Conservation (phyloP, 2,329 filamentous ascomycete species). For the Fusarium solani-melongenae region DNA sequence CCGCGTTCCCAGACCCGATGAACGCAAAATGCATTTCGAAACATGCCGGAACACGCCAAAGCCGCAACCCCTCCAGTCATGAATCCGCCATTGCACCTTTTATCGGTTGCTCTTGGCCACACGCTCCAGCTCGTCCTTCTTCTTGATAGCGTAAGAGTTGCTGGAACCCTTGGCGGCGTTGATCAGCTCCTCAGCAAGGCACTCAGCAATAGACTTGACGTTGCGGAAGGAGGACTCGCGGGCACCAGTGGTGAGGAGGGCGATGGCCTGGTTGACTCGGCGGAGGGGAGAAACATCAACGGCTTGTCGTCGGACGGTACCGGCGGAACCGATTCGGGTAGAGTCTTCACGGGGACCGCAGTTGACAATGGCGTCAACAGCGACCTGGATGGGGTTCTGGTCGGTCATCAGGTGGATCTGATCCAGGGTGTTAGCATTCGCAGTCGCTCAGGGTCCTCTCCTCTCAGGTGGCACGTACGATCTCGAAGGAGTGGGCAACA, state of each 20-base stretch:
- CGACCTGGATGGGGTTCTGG: conserved; percentile 99
- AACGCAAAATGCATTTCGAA: conserved; percentile 62
- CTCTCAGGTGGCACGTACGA: conserved; percentile 73
- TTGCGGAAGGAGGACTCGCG: conserved; percentile 99
- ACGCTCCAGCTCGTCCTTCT: conserved; percentile 99
- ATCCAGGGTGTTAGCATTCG: conserved; percentile 44
- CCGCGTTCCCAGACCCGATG: conserved; percentile 57
- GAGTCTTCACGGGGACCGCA: conserved; percentile 99
- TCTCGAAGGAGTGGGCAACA: conserved; percentile 98
- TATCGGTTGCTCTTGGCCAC: conserved; percentile 99
- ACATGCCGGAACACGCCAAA: conserved; percentile 59
- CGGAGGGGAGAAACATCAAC: conserved; percentile 99
- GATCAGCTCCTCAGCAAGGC: conserved; percentile 99
- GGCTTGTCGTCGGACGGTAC: conserved; percentile 99
- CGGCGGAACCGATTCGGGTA: conserved; percentile 98
- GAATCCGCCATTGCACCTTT: conserved; percentile 60
- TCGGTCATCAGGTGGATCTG: conserved; percentile 99
- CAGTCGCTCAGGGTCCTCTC: conserved; percentile 3
- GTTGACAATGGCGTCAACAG: conserved; percentile 99
- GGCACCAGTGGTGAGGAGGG: conserved; percentile 98
- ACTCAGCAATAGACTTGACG: conserved; percentile 99
- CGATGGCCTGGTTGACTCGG: conserved; percentile 99
- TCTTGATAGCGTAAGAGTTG: conserved; percentile 99
- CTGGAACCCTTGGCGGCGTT: conserved; percentile 99
- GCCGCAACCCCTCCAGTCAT: conserved; percentile 53